Base-by-base conservation (phyloP, 2,329 filamentous ascomycete genomes). In the Penicillium sp. region DNA sequence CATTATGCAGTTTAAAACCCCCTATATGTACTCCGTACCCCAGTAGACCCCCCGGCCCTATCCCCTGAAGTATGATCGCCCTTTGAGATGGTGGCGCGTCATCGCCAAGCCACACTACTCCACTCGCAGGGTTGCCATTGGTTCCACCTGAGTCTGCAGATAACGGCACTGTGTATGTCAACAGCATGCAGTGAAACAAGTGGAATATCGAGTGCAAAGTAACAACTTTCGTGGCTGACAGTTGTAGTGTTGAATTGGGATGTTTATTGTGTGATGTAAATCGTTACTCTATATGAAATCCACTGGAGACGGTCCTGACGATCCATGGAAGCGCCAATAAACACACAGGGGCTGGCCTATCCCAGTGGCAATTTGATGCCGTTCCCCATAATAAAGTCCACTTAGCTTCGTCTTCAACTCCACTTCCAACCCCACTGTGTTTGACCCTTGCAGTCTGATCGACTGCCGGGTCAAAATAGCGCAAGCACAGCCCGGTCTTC, bases 401-500 rank as follows among this genome's bases (percentile, higher is more conserved):
- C 41, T 3, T 22, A 22, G 19, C 3, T 22, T 22, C 19, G 3
- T 3, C 19, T 7, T 31, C 30, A 19, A 35, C 38, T 35, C 46
- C 40, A 45, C 41, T 25, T 31, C 27, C 13, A 22, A 33, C 16
- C 18, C 39, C 39, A 42, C 35, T 27, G 29, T n/a, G 31, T 22
- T 16, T 36, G 27, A 45, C 53, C 53, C 53, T 55, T 55, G 50
- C 50, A 49, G 35, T 22, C 40, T 46, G 53, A 53, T 53, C 46
- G 33, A 42, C 19, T 38, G n/a, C 38, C 38, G 22, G 30, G 19
- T 45, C 35, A 38, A 44, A 46, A n/a, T 49, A 41, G 47, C 47
- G 25, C 37, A 34, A 34, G 36, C 47, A 49, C 47, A 49, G 47
- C 47, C 47, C 37, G 34, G 41, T 13, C 34, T 38, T 48, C 40